Base-by-base conservation (phyloP, 805 yeast genomes). In the Wickerhamomyces xylosicus region DNA sequence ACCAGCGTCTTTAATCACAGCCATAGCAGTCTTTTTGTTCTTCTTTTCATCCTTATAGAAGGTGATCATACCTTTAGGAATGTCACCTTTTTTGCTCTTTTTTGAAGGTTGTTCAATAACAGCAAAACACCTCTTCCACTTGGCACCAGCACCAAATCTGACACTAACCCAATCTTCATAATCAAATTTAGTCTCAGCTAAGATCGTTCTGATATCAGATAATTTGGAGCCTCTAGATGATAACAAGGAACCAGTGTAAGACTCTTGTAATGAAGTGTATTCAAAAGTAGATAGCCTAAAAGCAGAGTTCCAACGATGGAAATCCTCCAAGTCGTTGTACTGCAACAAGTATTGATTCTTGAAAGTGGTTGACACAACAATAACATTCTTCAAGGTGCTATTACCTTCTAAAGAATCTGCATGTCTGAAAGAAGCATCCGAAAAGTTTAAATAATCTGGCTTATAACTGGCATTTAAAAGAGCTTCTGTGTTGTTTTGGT, bases 151-250 rank as follows among this genome's bases (percentile, higher is more conserved):
- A 16, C 98, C 97, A 59, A 90, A 92, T 47, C 97, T 70, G 15
- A 92, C 95, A 56, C 87, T 74, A 33, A 83, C 87, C 97, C 96
- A 90, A 52, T 89, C 96, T 58, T 85, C 95, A 54, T 86, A 92
- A 42, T 74, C 76, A 56, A 77, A 84, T 53, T 90, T 80, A 16
- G 92, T 80, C 47, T 84, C 95, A 1, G 95, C 81, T 41, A 92
- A 67, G 34, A 92, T 69, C 14, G 90, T 82, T 43, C 84, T 74
- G 45, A 92, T 87, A 54, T 94, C 97, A 39, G 90, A 79, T 43
- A 92, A 64, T 43, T 82, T 67, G 5, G 95, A 72, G 18, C 98
- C 98, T 53, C 94, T 71, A n/a, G 95, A 87, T 9, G 94, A 81
- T 39, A 92, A 65, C 41, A 92, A 66, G 0, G 97, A 96, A 9